A percentile compares a stretch with the other conserved stretches of the same genome.
Conservation (phyloP, 768 basidiomycete genomes). For the Naematelia encephala region DNA sequence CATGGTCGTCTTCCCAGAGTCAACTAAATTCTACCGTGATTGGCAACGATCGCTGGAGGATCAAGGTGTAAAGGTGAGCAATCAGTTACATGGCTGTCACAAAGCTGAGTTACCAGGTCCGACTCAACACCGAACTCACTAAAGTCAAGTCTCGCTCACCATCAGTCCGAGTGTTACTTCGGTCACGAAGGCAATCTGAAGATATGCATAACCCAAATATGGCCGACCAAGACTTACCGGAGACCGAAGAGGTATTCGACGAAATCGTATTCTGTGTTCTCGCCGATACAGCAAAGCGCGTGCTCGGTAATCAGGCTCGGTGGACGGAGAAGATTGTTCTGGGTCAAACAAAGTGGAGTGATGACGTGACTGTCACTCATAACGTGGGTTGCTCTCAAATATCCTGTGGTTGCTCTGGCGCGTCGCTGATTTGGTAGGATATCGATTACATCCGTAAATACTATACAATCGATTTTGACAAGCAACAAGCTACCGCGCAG, state of each 20-base stretch:
- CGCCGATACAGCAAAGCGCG: conserved; percentile 54
- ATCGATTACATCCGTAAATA: conserved; percentile 52
- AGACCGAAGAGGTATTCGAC: conserved; percentile 52
- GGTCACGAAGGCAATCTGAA: conserved; percentile 41
- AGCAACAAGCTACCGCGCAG: conserved; percentile 37
- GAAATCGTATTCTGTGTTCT: conserved; percentile 56
- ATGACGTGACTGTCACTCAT: conserved; percentile 57
- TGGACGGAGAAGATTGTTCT: conserved; percentile 54
- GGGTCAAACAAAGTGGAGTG: conserved; percentile 55
- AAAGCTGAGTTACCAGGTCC: conserved; percentile 24
- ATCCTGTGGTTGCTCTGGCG: too few species aligned
- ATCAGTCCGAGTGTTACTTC: conserved; percentile 46
- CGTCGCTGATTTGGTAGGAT: conserved; percentile 34
- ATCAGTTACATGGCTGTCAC: not conserved
- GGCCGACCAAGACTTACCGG: conserved; percentile 50
- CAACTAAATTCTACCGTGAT: conserved; percentile 50
- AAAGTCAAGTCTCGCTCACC: conserved; percentile 41
- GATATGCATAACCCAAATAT: conserved; percentile 51
- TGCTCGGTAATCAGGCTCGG: conserved; percentile 53
- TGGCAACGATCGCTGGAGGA: conserved; percentile 50
- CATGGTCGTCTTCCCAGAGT: conserved; percentile 54
- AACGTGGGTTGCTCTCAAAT: too few species aligned
- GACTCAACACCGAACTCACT: conserved; percentile 51
- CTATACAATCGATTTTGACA: conserved; percentile 49
- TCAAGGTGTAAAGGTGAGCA: conserved; percentile 51